Percentiles rank a stretch among this genome's conserved stretches.
These are phyloP conservation scores for Vachellia pachyceras DNA, from an alignment of 306 rosid species.

Conservation along the genomic window DNA sequence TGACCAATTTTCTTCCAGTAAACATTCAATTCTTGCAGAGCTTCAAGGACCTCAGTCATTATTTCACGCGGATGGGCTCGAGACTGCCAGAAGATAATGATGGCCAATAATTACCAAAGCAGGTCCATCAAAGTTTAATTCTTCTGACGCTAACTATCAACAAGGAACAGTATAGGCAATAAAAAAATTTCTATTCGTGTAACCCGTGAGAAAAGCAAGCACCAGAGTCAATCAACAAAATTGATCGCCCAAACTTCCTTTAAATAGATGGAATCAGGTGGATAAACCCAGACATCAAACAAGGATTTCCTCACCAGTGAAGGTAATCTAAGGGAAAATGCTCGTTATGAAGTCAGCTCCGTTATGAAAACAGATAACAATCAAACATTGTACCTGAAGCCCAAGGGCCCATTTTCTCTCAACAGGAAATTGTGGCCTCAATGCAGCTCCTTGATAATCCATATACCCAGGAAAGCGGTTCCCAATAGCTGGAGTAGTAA, in stretches of 20 bases:
- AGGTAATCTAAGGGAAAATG: conserved; percentile 29
- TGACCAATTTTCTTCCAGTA: conserved; percentile 96
- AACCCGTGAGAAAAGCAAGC: conserved; percentile 16
- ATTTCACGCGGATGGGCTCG: conserved; percentile 93
- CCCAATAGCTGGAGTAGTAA: conserved; percentile 66
- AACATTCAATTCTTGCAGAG: conserved; percentile 85
- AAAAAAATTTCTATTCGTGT: conserved; percentile 4
- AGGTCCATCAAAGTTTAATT: conserved; percentile 32
- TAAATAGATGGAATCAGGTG: conserved; percentile 30
- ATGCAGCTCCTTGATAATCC: conserved; percentile 70
- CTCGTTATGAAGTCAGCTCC: conserved; percentile 10
- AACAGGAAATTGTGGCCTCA: conserved; percentile 70
- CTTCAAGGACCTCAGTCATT: conserved; percentile 94
- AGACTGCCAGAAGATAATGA: conserved; percentile 57
- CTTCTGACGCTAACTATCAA: background rate
- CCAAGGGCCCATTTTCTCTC: conserved; percentile 99
- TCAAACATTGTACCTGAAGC: conserved; percentile 76
- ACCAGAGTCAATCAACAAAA: conserved; percentile 34
- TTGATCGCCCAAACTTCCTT: background rate
- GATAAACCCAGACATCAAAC: conserved; percentile 31
- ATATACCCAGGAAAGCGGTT: conserved; percentile 73
- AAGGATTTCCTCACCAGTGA: conserved; percentile 30
- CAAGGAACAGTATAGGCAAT: conserved; percentile 10
- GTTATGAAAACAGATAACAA: conserved; percentile 22
- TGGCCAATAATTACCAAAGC: conserved; percentile 36